These are phyloP conservation scores for Neopestalotiopsis sp. DNA, from an alignment of 2,329 filamentous ascomycete species.

Conservation along the genomic window DNA sequence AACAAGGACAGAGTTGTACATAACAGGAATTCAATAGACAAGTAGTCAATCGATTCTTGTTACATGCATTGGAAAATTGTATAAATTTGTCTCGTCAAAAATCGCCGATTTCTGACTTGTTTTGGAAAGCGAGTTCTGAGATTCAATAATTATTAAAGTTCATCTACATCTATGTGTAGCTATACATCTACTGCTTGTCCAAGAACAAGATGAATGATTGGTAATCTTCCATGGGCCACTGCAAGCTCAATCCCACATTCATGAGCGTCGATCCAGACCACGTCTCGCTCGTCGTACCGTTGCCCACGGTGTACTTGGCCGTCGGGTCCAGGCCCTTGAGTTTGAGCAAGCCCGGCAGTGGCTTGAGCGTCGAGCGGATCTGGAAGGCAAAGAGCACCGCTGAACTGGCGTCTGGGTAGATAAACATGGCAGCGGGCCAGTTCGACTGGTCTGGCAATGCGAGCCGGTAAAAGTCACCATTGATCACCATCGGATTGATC, in stretches of 20 bases:
- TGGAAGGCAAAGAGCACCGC: conserved; percentile 68
- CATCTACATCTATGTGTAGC: background rate
- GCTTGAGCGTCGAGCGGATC: conserved; percentile 56
- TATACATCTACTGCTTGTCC: conserved; percentile 40
- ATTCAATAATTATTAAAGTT: background rate
- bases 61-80: no score
- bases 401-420: conserved; percentile 54
- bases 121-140: no score
- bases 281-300: conserved; percentile 46
- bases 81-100: no score
- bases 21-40: background rate
- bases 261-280: conserved; percentile 66
- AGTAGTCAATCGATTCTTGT: no score
- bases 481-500: conserved; percentile 64
- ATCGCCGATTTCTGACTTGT: no score
- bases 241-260: conserved; percentile 57
- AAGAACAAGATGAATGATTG: conserved; percentile 63
- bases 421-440: conserved; percentile 67
- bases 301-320: conserved; percentile 59
- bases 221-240: conserved; percentile 48
- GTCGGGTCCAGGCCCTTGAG: conserved; percentile 61
- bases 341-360: conserved; percentile 56
- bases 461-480: conserved; percentile 65
- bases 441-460: conserved; percentile 63
- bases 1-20: background rate